Conservation (phyloP, 208 protist genomes). For the Tritrichomonas musculus region DNA sequence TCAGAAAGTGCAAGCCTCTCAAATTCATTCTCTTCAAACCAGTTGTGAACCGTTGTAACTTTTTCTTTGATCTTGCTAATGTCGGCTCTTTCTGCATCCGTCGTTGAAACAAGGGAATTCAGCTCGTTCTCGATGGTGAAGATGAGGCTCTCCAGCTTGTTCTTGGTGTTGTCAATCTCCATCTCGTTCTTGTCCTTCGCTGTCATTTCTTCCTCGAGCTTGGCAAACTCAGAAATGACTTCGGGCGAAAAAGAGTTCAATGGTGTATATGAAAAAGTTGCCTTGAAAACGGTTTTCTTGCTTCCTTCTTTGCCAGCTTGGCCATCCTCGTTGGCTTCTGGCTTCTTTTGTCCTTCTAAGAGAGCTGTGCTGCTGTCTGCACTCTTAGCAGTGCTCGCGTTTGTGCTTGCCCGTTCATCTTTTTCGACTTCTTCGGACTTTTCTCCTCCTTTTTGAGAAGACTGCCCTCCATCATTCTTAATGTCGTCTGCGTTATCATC, state of each 20-base stretch:
- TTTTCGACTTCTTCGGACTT: no score
- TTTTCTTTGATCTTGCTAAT: not conserved
- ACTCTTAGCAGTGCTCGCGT: no score
- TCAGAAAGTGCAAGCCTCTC: not conserved
- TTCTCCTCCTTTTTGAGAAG: no score
- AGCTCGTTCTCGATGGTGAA: not conserved
- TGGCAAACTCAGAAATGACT: not conserved
- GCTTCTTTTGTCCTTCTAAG: not conserved
- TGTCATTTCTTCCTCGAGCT: not conserved
- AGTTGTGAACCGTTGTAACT: not conserved
- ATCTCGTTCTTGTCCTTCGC: not conserved
- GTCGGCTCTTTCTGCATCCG: not conserved
- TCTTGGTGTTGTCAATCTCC: not conserved
- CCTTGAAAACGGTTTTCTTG: not conserved
- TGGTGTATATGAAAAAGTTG: not conserved
- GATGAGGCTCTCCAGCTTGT: not conserved
- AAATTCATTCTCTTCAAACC: constrained; percentile 6
- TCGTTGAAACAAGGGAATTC: not conserved
- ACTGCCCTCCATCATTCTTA: no score
- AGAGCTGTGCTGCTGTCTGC: not conserved
- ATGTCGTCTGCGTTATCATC: no score
- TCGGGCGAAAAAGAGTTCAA: no score
- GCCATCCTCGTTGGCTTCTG: not conserved
- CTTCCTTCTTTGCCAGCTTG: not conserved
- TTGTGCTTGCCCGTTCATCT: no score